Conservation (phyloP, 768 basidiomycete genomes). For the Heimioporus sp. region DNA sequence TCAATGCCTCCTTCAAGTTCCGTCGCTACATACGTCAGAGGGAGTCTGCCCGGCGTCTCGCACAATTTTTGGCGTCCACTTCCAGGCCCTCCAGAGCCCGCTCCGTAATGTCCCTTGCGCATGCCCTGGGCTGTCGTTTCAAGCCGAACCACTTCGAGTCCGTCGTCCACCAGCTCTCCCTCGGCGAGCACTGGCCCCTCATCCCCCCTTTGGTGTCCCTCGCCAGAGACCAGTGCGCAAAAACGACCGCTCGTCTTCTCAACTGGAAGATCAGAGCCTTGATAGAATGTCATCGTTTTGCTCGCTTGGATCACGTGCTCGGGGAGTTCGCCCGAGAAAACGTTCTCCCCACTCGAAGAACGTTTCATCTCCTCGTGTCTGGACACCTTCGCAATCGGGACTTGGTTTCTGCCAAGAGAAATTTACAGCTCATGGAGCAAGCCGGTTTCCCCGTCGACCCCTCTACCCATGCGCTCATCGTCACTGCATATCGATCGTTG, state of each 20-base stretch:
- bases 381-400: constrained; percentile 70
- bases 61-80: constrained; percentile 32
- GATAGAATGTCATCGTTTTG: constrained; percentile 52
- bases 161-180: constrained; percentile 49
- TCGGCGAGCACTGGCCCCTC: constrained; percentile 45
- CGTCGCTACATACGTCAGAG: constrained; percentile 31
- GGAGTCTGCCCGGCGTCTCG: constrained; percentile 33
- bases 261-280: constrained; percentile 69
- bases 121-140: constrained; percentile 47
- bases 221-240: constrained; percentile 48
- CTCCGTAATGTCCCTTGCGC: constrained; percentile 46
- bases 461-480: constrained; percentile 59
- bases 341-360: constrained; percentile 53
- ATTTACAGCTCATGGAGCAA: constrained; percentile 54
- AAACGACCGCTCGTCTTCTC: constrained; percentile 54
- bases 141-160: constrained; percentile 59
- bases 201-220: constrained; percentile 48
- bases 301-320: constrained; percentile 43
- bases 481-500: constrained; percentile 54
- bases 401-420: constrained; percentile 50
- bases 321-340: constrained; percentile 47
- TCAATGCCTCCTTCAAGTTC: constrained; percentile 22
- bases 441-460: constrained; percentile 53
- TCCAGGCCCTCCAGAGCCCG: constrained; percentile 41
- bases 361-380: constrained; percentile 66